Base-by-base conservation (phyloP, 352 stramenopile genomes). In the Phytophthora parvispora region DNA sequence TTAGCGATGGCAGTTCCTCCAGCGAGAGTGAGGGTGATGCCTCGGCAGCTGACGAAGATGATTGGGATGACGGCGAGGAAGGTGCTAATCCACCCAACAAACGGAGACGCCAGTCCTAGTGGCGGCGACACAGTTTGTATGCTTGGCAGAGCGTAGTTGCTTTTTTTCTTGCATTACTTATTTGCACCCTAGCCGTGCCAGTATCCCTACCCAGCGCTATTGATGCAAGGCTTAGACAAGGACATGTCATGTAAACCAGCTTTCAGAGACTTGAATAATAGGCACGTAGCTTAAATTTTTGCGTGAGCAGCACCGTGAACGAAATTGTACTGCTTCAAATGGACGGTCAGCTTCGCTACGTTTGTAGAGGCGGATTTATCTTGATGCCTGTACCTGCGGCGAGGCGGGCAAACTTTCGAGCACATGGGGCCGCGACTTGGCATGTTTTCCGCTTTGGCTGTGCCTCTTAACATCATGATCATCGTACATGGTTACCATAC, bases 341-440 rank as follows among this genome's bases (percentile, higher is more conserved):
- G 31, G 8, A 60, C 15, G 6, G 34, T 58, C 36, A 70, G 16
- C 24, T 28, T 57, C 40, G 36, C 3, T 58, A n/a, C 7, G 40
- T 52, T 18, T 6, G 43, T n/a, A 40, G 52, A 42, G 64, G 64
- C 31, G 40, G 24, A 22, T 60, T 55, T 31, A 24, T 47, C 58
- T 67, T 15, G n/a, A 28, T 15, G 29, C 45, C 42, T 56, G 60
- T 72, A 83, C 74, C 68, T 86, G 76, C n/a, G 74, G 75, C 24
- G 76, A 63, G 32, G 74, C 60, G 24, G 68, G 58, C 28, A 92
- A 65, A 34, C 82, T 90, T 69, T 92, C 80, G 22, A 93, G 81
- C 4, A 88, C 50, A n/a, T 89, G 67, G 12, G 83, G 82, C 4
- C 83, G 60, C 7, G 78, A 54, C 64, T 90, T 90, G 56, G 71